Conservation (phyloP, 345 rosid genomes). For the Mangifera indica region DNA sequence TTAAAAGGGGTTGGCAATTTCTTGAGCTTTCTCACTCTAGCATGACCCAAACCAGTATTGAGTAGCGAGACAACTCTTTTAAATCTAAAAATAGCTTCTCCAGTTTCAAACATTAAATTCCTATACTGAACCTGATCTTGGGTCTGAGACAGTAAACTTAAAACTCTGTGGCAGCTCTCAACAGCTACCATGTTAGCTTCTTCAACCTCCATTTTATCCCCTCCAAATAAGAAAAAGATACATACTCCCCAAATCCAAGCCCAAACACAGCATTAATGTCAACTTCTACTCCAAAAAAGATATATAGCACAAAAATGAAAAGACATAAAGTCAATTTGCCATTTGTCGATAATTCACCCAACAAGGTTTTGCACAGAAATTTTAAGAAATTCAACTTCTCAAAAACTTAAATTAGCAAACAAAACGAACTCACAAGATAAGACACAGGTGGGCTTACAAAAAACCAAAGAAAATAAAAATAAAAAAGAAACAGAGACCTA, state of each 20-base stretch:
- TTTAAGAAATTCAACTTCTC: conserved; percentile 7
- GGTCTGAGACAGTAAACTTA: conserved; percentile 54
- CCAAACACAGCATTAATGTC: conserved; percentile 24
- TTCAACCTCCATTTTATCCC: conserved; percentile 77
- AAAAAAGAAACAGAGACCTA: conserved; percentile 7
- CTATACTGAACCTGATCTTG: conserved; percentile 58
- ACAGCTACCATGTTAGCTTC: conserved; percentile 77
- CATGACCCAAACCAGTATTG: conserved; percentile 76
- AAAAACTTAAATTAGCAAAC: not conserved
- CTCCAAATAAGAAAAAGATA: not conserved
- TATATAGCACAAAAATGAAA: conserved; percentile 18
- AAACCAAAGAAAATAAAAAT: conserved; percentile 1
- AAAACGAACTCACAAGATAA: conserved; percentile 15
- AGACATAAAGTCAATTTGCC: conserved; percentile 36
- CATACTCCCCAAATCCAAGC: conserved; percentile 26
- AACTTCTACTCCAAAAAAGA: conserved; percentile 10
- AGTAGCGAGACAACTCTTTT: conserved; percentile 77
- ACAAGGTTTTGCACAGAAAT: conserved; percentile 7
- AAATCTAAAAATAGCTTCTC: conserved; percentile 83
- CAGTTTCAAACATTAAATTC: conserved; percentile 65
- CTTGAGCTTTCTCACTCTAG: conserved; percentile 83
- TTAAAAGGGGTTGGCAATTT: conserved; percentile 47
- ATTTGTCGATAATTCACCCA: conserved; percentile 25
- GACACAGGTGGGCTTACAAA: conserved; percentile 17
- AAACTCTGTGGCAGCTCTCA: conserved; percentile 81